A percentile compares a stretch with the other conserved stretches of the same genome.
These are phyloP conservation scores for Punica granatum DNA, from an alignment of 345 rosid species.

Conservation along the genomic window DNA sequence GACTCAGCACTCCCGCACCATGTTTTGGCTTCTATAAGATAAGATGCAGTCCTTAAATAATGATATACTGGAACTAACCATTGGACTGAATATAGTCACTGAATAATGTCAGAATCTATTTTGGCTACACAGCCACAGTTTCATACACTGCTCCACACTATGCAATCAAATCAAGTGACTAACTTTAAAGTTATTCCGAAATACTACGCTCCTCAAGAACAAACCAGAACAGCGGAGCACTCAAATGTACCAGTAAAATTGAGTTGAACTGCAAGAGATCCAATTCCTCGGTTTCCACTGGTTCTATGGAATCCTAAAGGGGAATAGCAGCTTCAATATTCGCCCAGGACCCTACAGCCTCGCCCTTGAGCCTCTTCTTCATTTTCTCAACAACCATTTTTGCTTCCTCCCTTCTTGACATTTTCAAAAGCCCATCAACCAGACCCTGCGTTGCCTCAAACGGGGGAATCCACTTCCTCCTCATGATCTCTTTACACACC, in stretches of 20 bases:
- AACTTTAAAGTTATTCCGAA: neutral
- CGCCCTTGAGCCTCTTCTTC: slow-evolving; percentile 25
- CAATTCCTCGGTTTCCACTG: neutral
- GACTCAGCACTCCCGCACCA: too few relatives aligned
- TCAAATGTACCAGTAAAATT: neutral
- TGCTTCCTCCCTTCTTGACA: slow-evolving; percentile 19
- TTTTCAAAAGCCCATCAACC: slow-evolving; percentile 21
- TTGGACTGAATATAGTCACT: too few relatives aligned
- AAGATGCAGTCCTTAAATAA: too few relatives aligned
- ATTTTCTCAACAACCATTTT: slow-evolving; percentile 25
- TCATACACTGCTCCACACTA: neutral
- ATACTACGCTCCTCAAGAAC: too few relatives aligned
- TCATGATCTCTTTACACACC: slow-evolving; percentile 20
- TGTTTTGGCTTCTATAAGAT: too few relatives aligned
- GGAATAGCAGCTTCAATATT: slow-evolving; percentile 27
- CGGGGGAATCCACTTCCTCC: slow-evolving; percentile 30
- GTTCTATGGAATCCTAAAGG: slow-evolving; percentile 4
- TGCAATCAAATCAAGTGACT: neutral
- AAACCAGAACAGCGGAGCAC: neutral
- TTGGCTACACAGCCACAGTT: neutral
- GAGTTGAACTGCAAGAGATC: neutral
- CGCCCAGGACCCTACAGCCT: slow-evolving; percentile 21
- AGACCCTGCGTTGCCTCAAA: slow-evolving; percentile 22
- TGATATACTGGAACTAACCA: too few relatives aligned
- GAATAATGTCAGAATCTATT: too few relatives aligned